Evolutionary conservation across 768 basidiomycete species (phyloP).

Genomic region (Phylloporus scabripes): DNA sequence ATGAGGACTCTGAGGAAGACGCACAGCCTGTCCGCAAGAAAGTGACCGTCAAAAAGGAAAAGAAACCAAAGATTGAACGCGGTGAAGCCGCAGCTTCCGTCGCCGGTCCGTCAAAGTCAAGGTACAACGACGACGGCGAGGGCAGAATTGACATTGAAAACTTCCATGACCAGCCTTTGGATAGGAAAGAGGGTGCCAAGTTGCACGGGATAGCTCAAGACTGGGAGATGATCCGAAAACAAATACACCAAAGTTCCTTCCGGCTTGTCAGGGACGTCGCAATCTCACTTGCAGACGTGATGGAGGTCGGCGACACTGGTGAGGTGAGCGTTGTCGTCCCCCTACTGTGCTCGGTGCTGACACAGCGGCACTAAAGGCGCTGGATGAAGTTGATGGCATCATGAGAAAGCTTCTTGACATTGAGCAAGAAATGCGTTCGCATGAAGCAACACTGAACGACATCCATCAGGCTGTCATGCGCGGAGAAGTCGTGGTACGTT

Average conservation of each 20-base stretch:
- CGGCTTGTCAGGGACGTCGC: constrained; percentile 48
- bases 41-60: constrained; percentile 27
- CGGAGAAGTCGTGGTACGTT: constrained; percentile 56
- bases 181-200: constrained; percentile 45
- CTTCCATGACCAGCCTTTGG: constrained; percentile 64
- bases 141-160: constrained; percentile 51
- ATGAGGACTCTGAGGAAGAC: constrained; percentile 35
- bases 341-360: neutral
- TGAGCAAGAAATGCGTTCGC: constrained; percentile 51
- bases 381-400: constrained; percentile 55
- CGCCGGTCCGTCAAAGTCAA: constrained; percentile 23
- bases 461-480: constrained; percentile 52
- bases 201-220: constrained; percentile 55
- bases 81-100: constrained; percentile 8
- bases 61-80: constrained; percentile 26
- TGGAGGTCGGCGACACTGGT: constrained; percentile 46
- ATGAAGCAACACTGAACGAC: constrained; percentile 48
- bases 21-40: constrained; percentile 33
- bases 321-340: constrained; percentile 37
- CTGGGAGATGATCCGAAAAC: constrained; percentile 53
- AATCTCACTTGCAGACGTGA: constrained; percentile 55
- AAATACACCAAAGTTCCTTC: constrained; percentile 41
- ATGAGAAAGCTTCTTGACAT: constrained; percentile 70
- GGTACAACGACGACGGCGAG: constrained; percentile 34
- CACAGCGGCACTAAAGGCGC: constrained; percentile 34